phyloP scores from a whole-genome alignment of 2,329 filamentous ascomycete genomes.

The Fusarium guadeloupense region DNA sequence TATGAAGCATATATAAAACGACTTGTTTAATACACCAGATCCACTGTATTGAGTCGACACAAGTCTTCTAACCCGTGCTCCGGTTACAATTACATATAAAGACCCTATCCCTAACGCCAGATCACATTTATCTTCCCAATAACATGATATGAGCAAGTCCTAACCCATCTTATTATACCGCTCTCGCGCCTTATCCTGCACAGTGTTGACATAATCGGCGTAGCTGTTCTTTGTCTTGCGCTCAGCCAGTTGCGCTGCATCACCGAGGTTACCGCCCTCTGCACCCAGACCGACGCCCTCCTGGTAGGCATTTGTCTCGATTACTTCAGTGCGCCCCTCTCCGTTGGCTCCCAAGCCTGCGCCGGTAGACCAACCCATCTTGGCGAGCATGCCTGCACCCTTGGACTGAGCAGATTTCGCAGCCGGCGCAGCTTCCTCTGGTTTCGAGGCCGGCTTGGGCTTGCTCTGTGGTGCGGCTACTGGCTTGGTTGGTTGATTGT shows the following conservation, averaged over 20 bases:
- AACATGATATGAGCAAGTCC: neutral
- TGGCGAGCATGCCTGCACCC: constrained; percentile 73
- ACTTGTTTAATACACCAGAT: too few species aligned
- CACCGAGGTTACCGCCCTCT: constrained; percentile 73
- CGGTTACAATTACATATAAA: too few species aligned
- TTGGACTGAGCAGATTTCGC: constrained; percentile 60
- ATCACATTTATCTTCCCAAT: constrained; percentile 3
- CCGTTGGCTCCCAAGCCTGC: constrained; percentile 71
- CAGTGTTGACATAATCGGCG: constrained; percentile 69
- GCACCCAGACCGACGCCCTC: constrained; percentile 76
- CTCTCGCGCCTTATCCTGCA: constrained; percentile 72
- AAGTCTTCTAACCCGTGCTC: neutral
- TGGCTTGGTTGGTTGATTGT: constrained; percentile 68
- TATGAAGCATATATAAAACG: too few species aligned
- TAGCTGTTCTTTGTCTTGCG: constrained; percentile 69
- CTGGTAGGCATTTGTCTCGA: constrained; percentile 71
- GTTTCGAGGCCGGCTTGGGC: constrained; percentile 36
- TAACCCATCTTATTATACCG: constrained; percentile 66
- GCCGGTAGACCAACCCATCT: constrained; percentile 77
- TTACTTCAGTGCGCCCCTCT: constrained; percentile 69
- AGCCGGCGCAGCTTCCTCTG: constrained; percentile 32
- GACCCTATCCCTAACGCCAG: constrained; percentile 9
- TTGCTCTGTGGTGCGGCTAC: constrained; percentile 50
- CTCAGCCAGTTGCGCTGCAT: constrained; percentile 71
- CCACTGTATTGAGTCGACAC: neutral